Evolutionary conservation across 371 early-diverging fungal species (phyloP).

Genomic region (Mucor irregularis): DNA sequence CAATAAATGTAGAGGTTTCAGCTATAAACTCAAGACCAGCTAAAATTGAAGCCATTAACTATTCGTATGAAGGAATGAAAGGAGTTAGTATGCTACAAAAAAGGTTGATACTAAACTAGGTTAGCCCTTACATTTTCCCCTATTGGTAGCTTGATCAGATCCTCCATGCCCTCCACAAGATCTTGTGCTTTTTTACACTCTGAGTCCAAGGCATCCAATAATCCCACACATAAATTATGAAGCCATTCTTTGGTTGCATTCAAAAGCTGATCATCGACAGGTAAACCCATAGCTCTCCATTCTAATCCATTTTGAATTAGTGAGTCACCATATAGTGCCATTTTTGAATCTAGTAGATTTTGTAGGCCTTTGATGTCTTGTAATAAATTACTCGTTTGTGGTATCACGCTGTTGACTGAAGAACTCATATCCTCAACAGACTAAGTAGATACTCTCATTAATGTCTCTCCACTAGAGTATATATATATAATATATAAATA

Average conservation of each 20-base stretch:
- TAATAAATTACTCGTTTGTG: constrained; percentile 37
- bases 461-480: neutral
- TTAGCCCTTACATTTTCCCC: constrained; percentile 31
- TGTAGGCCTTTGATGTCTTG: constrained; percentile 39
- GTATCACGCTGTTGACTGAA: constrained; percentile 26
- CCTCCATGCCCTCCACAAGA: constrained; percentile 26
- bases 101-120: too few relatives aligned
- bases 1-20: constrained; percentile 32
- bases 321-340: constrained; percentile 36
- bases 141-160: constrained; percentile 23
- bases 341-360: constrained; percentile 29
- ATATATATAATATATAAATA: neutral
- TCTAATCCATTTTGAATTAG: constrained; percentile 45
- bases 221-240: constrained; percentile 32
- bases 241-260: constrained; percentile 41
- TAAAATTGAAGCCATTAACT: constrained; percentile 45
- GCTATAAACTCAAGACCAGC: constrained; percentile 43
- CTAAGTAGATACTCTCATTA: neutral
- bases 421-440: constrained; percentile 47
- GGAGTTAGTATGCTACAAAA: neutral
- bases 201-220: constrained; percentile 33
- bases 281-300: constrained; percentile 53
- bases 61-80: too few relatives aligned
- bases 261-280: constrained; percentile 43
- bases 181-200: constrained; percentile 40